A percentile compares a stretch with the other conserved stretches of the same genome.
phyloP scores from a whole-genome alignment of 208 protist genomes.

The Crithidia mellificae region DNA sequence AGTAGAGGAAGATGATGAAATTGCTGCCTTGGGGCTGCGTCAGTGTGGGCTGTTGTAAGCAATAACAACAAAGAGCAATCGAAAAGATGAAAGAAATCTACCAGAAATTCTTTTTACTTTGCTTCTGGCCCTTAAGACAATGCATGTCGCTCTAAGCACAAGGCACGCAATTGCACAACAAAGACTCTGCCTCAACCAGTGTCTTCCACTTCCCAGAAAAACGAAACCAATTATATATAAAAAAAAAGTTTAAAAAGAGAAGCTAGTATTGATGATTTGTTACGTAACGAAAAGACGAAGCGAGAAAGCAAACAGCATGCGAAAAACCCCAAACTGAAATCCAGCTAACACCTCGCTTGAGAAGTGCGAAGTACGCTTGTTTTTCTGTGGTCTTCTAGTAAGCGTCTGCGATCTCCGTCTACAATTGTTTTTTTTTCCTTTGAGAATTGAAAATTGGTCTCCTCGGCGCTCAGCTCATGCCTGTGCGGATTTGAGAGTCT shows the following conservation, averaged over 20 bases:
- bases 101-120: background rate
- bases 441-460: too few relatives aligned
- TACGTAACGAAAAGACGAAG: background rate
- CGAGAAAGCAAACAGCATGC: background rate
- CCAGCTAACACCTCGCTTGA: too few relatives aligned
- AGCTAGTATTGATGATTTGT: background rate
- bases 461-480: too few relatives aligned
- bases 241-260: background rate
- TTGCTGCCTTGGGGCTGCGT: too few relatives aligned
- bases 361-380: too few relatives aligned
- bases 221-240: too few relatives aligned
- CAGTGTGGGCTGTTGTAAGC: background rate
- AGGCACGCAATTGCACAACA: background rate
- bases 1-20: background rate
- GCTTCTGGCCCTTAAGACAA: background rate
- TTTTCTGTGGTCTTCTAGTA: background rate
- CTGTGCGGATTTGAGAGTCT: too few relatives aligned
- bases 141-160: background rate
- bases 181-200: too few relatives aligned
- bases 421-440: background rate
- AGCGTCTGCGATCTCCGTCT: background rate
- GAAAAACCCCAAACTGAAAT: too few relatives aligned
- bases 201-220: too few relatives aligned
- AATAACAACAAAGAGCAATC: too few relatives aligned
- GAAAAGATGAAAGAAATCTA: constrained; percentile 4